Conservation (phyloP, 371 early-diverging fungal genomes). For the Rhizopus microsporus region DNA sequence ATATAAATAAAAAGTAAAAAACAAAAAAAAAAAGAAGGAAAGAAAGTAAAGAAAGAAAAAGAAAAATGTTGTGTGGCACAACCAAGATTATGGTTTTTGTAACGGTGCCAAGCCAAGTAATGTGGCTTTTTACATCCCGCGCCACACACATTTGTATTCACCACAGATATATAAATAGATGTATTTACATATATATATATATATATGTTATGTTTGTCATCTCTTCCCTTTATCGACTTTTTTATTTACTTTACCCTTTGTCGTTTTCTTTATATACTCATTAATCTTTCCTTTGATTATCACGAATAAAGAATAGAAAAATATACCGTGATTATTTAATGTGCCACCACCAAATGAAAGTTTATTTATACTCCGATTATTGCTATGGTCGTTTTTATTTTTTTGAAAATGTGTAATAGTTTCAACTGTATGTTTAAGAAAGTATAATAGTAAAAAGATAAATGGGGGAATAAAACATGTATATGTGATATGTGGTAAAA, state of each 20-base stretch:
- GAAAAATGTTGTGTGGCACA: conserved; percentile 17
- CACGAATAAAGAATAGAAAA: neutral
- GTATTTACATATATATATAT: neutral
- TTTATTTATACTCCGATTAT: neutral
- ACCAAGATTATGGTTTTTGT: conserved; percentile 24
- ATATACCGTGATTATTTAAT: neutral
- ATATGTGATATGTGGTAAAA: no score
- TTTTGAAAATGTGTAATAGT: no score
- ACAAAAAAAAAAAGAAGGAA: conserved; percentile 8
- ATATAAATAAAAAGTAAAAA: neutral
- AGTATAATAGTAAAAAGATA: no score
- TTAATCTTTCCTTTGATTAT: no score
- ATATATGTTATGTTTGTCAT: neutral
- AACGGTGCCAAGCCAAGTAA: conserved; percentile 31
- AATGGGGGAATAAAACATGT: no score
- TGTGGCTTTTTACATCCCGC: conserved; percentile 24
- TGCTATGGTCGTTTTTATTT: no score
- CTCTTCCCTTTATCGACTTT: no score
- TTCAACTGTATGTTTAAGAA: no score
- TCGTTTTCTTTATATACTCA: neutral
- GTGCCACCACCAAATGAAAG: neutral
- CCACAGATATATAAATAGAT: conserved; percentile 2
- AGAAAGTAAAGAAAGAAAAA: conserved; percentile 11
- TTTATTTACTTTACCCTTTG: neutral
- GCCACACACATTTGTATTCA: conserved; percentile 19